Evolutionary conservation across 2,329 filamentous ascomycete species (phyloP).

Genomic region (Ophiostoma himal-ulmi): DNA sequence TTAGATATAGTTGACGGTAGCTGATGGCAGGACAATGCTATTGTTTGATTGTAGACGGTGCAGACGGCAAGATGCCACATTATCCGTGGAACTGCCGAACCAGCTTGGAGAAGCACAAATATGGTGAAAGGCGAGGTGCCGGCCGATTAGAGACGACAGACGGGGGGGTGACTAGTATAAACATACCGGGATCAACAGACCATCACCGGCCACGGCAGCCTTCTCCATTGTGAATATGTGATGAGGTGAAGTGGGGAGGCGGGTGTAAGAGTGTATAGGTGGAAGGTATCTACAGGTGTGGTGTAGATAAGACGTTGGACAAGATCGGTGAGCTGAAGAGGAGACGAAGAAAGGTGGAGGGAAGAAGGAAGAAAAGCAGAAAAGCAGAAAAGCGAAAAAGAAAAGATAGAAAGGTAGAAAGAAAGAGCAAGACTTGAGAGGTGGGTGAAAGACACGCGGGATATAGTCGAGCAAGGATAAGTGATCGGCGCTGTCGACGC

Average conservation of each 20-base stretch:
- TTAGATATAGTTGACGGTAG: neutral
- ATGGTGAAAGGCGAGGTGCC: too few relatives aligned
- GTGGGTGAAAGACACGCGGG: conserved; percentile 12
- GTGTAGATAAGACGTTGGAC: neutral
- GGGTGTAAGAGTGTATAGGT: neutral
- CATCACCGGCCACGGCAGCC: conserved; percentile 29
- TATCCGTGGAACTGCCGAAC: too few relatives aligned
- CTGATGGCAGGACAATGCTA: too few relatives aligned
- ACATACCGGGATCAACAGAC: conserved; percentile 30
- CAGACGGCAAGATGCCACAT: neutral
- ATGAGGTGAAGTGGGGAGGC: neutral
- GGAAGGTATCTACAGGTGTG: neutral
- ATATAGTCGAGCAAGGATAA: neutral
- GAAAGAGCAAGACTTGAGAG: neutral
- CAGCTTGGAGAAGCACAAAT: too few relatives aligned
- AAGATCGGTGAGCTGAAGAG: neutral
- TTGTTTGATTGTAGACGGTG: too few relatives aligned
- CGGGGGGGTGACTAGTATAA: neutral
- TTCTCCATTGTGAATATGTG: conserved; percentile 31
- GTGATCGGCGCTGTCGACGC: neutral
- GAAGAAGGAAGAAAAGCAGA: neutral
- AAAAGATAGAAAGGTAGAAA: neutral
- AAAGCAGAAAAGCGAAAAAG: neutral
- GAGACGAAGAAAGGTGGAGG: neutral
- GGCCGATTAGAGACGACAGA: neutral